Percentiles rank a stretch among this genome's conserved stretches.
phyloP scores from a whole-genome alignment of 768 basidiomycete species.

The Boletus coccyginus region DNA sequence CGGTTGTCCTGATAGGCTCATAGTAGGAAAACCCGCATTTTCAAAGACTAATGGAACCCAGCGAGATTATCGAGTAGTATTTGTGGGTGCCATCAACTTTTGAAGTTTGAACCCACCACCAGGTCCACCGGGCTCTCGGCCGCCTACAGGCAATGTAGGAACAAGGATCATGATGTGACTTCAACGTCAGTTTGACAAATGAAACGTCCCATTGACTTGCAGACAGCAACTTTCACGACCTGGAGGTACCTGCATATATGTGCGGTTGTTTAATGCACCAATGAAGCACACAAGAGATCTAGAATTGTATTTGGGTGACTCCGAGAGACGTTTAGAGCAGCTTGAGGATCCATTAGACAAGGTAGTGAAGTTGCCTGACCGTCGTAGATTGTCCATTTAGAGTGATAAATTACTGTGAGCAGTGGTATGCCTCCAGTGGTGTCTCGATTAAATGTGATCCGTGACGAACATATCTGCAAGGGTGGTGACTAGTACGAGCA shows the following conservation, averaged over 20 bases:
- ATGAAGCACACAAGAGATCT: not conserved
- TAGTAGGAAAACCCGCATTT: not conserved
- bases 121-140: not conserved
- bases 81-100: not conserved
- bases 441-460: too few relatives aligned
- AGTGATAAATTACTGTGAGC: too few relatives aligned
- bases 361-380: too few relatives aligned
- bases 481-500: too few relatives aligned
- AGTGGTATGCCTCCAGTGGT: too few relatives aligned
- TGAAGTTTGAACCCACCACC: not conserved
- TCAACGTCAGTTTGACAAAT: not conserved
- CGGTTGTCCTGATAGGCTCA: not conserved
- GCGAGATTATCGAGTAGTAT: not conserved
- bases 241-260: not conserved
- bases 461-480: not conserved
- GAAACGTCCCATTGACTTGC: not conserved
- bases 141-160: not conserved
- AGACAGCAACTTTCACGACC: not conserved
- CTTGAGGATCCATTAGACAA: not conserved
- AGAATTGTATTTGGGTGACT: not conserved
- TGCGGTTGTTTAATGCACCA: too few relatives aligned
- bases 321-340: not conserved
- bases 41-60: constrained; percentile 7
- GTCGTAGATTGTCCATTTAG: too few relatives aligned
- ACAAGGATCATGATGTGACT: not conserved